Evolutionary conservation across 345 rosid genomes (phyloP), one percentile per base, ranked within the genome.

Genomic region (Rhizophora apiculata): DNA sequence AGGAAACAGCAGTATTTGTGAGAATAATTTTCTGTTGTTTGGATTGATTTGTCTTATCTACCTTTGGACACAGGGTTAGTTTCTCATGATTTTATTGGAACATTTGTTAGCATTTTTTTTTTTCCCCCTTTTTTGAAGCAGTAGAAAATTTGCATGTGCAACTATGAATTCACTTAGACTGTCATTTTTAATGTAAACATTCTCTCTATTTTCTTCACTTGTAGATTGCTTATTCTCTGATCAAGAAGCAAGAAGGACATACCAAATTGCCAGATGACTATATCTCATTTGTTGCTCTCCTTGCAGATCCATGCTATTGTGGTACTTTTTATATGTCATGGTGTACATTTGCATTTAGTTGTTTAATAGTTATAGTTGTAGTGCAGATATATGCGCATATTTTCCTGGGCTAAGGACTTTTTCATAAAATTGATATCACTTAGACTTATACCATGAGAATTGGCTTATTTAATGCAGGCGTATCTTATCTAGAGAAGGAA

Each of bases 281-380:
- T 82, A 94, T 94, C 82, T 94, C 98, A 46, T 91, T 94, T 83
- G 98, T 94, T 71, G 80, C 89, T 63, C 95, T 94, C 66, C 97
- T 94, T 60, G 98, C 97, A 36, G 98, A 94, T 85, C 93, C 96
- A 82, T 86, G 92, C 72, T 94, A 89, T 84, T 88, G 97, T 77
- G 98, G 96, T 94, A 94, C 76, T 63, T 78, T 82, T 78, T 82
- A 72, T 79, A 73, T 72, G 70, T 52, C 74, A 69, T 77, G 80
- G 82, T 76, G 78, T 77, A 48, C 67, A 55, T 75, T 79, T 71
- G 64, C 56, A 63, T 78, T 70, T 66, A 54, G 20, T 60, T 59
- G 58, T 72, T 82, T 5, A 56, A 56, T 22, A 24, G 18, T 56
- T 56, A 10, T 56, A 24, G 29, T 56, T 19, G 13, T 16, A 10